Percentiles rank a stretch among this genome's conserved stretches.
Evolutionary conservation across 192 early-diverging fungal species (phyloP).

Genomic region (Phlyctochytrium arcticum): DNA sequence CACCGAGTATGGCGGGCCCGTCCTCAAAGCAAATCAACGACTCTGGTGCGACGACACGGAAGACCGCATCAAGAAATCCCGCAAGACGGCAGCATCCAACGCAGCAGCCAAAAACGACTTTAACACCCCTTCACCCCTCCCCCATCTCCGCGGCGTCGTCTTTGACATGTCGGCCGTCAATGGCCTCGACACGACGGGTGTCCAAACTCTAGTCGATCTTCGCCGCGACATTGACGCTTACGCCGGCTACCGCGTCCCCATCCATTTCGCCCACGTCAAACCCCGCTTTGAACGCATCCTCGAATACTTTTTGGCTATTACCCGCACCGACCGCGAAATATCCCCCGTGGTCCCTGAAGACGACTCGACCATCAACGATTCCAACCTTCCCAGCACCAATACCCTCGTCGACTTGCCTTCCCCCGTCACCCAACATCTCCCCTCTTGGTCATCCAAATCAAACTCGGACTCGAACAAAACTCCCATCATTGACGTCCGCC

Average conservation of each 20-base stretch:
- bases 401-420: no score
- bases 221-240: conserved; percentile 53
- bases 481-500: background rate
- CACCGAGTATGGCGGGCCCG: conserved; percentile 25
- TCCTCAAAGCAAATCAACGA: conserved; percentile 1
- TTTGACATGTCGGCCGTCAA: conserved; percentile 81
- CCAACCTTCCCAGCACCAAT: background rate
- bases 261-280: conserved; percentile 53
- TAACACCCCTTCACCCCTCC: conserved; percentile 8
- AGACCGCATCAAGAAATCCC: background rate
- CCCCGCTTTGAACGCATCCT: conserved; percentile 19
- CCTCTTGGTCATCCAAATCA: no score
- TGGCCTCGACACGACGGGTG: conserved; percentile 73
- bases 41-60: conserved; percentile 42
- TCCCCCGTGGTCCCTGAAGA: background rate
- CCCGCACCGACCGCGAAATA: conserved; percentile 4
- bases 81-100: background rate
- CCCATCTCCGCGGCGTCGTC: conserved; percentile 62
- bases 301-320: conserved; percentile 7
- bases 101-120: background rate
- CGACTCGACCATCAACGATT: background rate
- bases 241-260: conserved; percentile 41
- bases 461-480: background rate
- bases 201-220: conserved; percentile 70
- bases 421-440: no score